phyloP scores from a whole-genome alignment of 164 flowering plant genomes.

The Akebia trifoliata region DNA sequence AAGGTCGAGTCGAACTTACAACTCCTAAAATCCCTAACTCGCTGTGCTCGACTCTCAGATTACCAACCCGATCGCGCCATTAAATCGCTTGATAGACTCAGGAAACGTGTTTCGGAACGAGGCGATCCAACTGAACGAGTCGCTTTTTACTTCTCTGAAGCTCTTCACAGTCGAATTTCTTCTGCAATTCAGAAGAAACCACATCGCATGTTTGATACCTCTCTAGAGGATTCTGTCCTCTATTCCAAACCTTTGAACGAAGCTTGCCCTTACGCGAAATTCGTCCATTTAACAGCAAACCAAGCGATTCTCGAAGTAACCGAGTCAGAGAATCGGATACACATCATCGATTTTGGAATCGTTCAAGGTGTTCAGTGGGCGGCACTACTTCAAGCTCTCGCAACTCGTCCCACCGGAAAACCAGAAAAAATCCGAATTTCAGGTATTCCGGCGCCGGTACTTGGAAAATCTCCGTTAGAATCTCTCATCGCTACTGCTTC shows the following conservation, averaged over 20 bases:
- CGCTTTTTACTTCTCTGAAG: slow-evolving; percentile 64
- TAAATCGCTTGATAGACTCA: slow-evolving; percentile 39
- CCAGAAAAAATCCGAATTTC: slow-evolving; percentile 1
- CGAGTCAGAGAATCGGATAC: slow-evolving; percentile 51
- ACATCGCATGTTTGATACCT: slow-evolving; percentile 19
- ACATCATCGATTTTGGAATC: slow-evolving; percentile 88
- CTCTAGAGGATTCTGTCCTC: slow-evolving; percentile 56
- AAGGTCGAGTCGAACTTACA: slow-evolving; percentile 17
- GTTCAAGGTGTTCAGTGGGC: slow-evolving; percentile 96
- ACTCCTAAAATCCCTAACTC: slow-evolving; percentile 40
- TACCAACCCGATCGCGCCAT: slow-evolving; percentile 50
- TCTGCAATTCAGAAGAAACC: slow-evolving; percentile 8
- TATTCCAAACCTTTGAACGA: slow-evolving; percentile 79
- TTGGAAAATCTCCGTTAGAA: not conserved
- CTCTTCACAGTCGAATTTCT: slow-evolving; percentile 34
- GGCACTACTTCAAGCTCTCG: slow-evolving; percentile 78
- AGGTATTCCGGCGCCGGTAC: slow-evolving; percentile 9
- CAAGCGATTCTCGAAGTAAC: slow-evolving; percentile 94
- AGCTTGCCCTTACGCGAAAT: slow-evolving; percentile 85
- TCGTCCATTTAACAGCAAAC: slow-evolving; percentile 88
- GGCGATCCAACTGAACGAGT: slow-evolving; percentile 77
- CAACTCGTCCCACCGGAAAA: slow-evolving; percentile 44
- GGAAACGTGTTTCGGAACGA: slow-evolving; percentile 45
- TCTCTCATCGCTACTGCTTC: slow-evolving; percentile 29
- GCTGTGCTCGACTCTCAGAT: slow-evolving; percentile 57